A percentile compares a stretch with the other conserved stretches of the same genome.
Evolutionary conservation across 169 alveolate genomes (phyloP).

Genomic region (Sarcocystis neurona): DNA sequence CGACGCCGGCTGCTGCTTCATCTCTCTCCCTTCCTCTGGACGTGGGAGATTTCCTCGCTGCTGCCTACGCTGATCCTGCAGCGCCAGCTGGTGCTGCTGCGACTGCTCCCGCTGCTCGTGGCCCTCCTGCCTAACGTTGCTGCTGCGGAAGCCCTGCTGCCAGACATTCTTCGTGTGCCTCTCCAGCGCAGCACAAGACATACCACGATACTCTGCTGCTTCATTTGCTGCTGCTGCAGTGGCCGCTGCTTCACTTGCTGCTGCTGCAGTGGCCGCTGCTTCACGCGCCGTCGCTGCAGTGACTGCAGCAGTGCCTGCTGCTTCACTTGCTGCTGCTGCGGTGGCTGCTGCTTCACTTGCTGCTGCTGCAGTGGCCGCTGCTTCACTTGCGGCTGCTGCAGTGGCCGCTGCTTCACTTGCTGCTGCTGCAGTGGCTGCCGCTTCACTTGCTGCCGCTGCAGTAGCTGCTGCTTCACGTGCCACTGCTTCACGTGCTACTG

Average conservation of each 20-base stretch:
- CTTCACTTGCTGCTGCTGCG: not conserved
- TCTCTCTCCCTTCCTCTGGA: too few species aligned
- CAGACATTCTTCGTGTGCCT: too few species aligned
- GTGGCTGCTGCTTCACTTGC: not conserved
- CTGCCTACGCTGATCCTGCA: too few species aligned
- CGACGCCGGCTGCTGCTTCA: too few species aligned
- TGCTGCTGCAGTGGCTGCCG: not conserved
- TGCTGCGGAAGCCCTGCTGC: not conserved
- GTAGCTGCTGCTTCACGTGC: not conserved
- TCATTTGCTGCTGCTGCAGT: constrained; percentile 9
- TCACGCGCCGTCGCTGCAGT: not conserved
- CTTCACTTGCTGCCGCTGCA: not conserved
- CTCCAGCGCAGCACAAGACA: too few species aligned
- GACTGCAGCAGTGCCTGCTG: not conserved
- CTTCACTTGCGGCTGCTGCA: not conserved
- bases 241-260: too few species aligned
- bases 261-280: not conserved
- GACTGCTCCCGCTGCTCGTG: not conserved
- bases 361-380: not conserved
- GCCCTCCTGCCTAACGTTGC: not conserved
- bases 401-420: not conserved
- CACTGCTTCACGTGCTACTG: too few species aligned
- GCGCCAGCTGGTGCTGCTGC: too few species aligned
- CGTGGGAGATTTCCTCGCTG: too few species aligned
- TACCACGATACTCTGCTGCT: not conserved